Evolutionary conservation across 352 stramenopile genomes (phyloP).

Genomic region (Globisporangium mamillatum): DNA sequence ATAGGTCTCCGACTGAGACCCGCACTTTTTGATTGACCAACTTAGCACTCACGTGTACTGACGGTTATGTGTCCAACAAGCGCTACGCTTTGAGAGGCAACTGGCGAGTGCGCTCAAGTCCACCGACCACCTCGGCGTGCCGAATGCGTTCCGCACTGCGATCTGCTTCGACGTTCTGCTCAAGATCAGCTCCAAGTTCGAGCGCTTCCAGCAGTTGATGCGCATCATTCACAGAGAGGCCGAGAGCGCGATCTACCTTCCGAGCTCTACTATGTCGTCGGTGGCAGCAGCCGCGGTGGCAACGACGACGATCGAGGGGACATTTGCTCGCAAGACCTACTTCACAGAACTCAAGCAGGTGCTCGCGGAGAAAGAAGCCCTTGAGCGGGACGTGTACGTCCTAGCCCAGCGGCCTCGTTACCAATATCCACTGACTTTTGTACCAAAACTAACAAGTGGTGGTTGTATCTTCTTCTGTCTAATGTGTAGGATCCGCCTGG

Average conservation of each 20-base stretch:
- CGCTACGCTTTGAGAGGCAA: constrained; percentile 40
- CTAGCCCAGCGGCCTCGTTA: too few species aligned
- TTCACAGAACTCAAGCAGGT: constrained; percentile 57
- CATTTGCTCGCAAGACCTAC: constrained; percentile 41
- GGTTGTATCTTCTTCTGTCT: neutral
- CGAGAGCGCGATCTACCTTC: constrained; percentile 42
- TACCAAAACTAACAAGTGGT: neutral
- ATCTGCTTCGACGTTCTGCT: constrained; percentile 53
- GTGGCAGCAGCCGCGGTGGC: neutral
- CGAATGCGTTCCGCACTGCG: constrained; percentile 56
- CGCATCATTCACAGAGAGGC: constrained; percentile 31
- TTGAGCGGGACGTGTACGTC: constrained; percentile 41
- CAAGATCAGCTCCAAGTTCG: constrained; percentile 44
- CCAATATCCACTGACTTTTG: neutral
- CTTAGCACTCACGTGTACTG: too few species aligned
- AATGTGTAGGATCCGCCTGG: constrained; percentile 26
- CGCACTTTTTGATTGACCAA: too few species aligned
- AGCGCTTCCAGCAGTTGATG: constrained; percentile 46
- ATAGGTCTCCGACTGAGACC: too few species aligned
- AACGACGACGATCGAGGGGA: constrained; percentile 12
- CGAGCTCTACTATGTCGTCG: neutral
- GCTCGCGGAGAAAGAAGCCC: constrained; percentile 26
- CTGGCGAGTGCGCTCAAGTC: constrained; percentile 47
- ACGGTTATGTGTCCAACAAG: constrained; percentile 8
- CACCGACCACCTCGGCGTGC: constrained; percentile 47